A percentile compares a stretch with the other conserved stretches of the same genome.
Evolutionary conservation across 331 rosid genomes (phyloP).

Genomic region (Phaseolus coccineus): DNA sequence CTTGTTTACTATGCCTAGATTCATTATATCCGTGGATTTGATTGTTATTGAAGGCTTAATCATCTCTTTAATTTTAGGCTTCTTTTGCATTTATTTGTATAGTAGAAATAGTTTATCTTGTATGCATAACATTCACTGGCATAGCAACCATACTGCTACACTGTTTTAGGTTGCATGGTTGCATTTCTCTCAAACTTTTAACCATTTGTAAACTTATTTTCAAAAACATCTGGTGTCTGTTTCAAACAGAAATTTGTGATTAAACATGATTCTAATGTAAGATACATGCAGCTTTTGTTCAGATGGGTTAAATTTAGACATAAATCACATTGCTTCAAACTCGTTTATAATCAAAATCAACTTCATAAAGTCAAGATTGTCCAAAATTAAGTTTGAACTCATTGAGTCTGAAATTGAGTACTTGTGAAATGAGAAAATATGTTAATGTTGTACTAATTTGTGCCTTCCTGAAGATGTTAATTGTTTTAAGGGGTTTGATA

Average conservation of each 20-base stretch:
- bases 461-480: neutral
- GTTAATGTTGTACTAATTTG: slow-evolving; percentile 41
- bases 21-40: neutral
- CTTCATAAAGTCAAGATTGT: neutral
- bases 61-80: neutral
- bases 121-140: neutral
- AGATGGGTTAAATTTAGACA: neutral
- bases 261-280: neutral
- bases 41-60: neutral
- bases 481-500: neutral
- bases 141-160: neutral
- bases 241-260: neutral
- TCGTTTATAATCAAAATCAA: neutral
- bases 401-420: neutral
- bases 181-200: neutral
- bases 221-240: neutral
- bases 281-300: neutral
- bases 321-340: neutral
- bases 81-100: neutral
- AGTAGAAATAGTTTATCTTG: neutral
- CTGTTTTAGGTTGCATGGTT: neutral
- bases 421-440: neutral
- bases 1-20: neutral
- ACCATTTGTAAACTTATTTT: neutral
- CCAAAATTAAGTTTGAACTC: slow-evolving; percentile 4